Conservation (phyloP, 179 eudicot species). For the Amaranthus tricolor region DNA sequence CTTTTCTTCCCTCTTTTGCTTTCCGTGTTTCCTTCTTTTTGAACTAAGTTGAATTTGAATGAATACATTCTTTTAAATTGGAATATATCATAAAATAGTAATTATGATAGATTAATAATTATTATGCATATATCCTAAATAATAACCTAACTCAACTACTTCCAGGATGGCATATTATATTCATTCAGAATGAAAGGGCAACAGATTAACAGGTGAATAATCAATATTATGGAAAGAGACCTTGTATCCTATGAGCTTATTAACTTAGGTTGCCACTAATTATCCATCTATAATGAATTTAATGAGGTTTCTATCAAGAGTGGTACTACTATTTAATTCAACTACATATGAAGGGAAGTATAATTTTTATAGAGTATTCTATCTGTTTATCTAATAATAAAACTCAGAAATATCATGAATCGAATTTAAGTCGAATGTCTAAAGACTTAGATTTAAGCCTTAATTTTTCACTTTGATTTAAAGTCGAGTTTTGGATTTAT, state of each 20-base stretch:
- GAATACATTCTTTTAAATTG: background rate
- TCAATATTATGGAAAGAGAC: background rate
- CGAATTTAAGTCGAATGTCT: no score
- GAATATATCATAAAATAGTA: no score
- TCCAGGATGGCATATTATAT: slow-evolving; percentile 13
- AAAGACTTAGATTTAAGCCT: no score
- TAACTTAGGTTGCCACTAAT: background rate
- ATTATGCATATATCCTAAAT: background rate
- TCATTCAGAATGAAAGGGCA: background rate
- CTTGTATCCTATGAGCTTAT: background rate
- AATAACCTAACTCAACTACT: background rate
- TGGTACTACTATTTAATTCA: background rate
- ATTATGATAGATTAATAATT: background rate
- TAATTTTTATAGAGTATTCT: no score
- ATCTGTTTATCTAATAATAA: no score
- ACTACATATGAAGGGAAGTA: no score
- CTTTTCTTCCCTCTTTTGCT: background rate
- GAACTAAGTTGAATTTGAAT: background rate
- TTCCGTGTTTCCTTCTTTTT: background rate
- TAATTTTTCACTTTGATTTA: no score
- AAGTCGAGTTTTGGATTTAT: no score
- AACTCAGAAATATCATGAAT: no score
- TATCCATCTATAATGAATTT: background rate
- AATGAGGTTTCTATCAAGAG: background rate
- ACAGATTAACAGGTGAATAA: background rate